A percentile compares a stretch with the other conserved stretches of the same genome.
Conservation (phyloP, 2,329 filamentous ascomycete species). For the Exophiala dermatitidis region DNA sequence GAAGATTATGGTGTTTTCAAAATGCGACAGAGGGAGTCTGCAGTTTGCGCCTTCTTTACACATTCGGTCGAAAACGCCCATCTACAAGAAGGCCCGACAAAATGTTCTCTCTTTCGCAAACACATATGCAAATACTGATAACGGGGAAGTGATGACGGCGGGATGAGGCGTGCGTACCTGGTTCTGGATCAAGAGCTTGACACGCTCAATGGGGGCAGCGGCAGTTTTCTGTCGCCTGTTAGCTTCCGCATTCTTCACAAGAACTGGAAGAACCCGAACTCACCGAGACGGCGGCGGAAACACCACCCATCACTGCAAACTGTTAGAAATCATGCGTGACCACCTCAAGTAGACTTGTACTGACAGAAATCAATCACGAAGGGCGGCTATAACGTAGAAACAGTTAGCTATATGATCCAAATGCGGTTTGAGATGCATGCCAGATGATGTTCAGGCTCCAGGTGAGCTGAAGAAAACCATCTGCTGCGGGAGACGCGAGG, state of each 20-base stretch:
- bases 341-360: neutral
- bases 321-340: neutral
- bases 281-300: slow-evolving; percentile 92
- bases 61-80: too few relatives aligned
- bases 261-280: slow-evolving; percentile 2
- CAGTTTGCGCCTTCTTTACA: too few relatives aligned
- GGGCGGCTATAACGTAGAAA: neutral
- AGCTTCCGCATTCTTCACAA: slow-evolving; percentile 6
- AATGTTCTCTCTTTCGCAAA: too few relatives aligned
- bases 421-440: slow-evolving; percentile 11
- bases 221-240: slow-evolving; percentile 65
- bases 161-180: slow-evolving; percentile 61
- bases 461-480: slow-evolving; percentile 1
- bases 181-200: slow-evolving; percentile 99
- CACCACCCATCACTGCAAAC: slow-evolving; percentile 85
- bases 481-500: neutral
- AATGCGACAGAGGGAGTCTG: too few relatives aligned
- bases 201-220: slow-evolving; percentile 99
- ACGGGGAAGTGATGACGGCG: too few relatives aligned
- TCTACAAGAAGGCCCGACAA: too few relatives aligned
- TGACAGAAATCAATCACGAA: slow-evolving; percentile 85
- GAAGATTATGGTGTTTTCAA: too few relatives aligned
- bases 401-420: neutral
- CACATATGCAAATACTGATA: too few relatives aligned
- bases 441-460: neutral